These are phyloP conservation scores for Neoboletus magnificus DNA, from an alignment of 768 basidiomycete species.

Conservation along the genomic window DNA sequence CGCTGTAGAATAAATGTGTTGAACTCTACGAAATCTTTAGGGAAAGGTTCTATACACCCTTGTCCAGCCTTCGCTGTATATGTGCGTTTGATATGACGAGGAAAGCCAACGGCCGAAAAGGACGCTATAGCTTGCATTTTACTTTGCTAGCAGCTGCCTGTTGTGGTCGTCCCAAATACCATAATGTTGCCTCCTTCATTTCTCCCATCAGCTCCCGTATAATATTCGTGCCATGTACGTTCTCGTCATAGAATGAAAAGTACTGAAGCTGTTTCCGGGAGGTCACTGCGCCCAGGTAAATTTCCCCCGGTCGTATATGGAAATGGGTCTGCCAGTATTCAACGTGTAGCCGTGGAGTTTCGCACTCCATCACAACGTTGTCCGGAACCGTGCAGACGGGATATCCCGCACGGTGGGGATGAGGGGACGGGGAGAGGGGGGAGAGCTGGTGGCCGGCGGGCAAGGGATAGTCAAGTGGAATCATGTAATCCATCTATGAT, in stretches of 20 bases:
- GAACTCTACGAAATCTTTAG: no score
- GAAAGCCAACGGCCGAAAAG: no score
- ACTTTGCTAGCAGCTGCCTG: not conserved
- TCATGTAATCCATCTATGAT: not conserved
- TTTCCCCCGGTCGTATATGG: conserved; percentile 36
- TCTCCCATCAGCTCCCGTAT: conserved; percentile 45
- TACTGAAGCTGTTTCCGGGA: conserved; percentile 33
- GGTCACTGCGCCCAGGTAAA: conserved; percentile 41
- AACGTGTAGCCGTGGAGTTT: not conserved
- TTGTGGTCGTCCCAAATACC: conserved; percentile 11
- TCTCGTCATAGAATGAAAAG: conserved; percentile 39
- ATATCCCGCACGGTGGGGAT: not conserved
- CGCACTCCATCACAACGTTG: not conserved
- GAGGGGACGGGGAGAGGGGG: not conserved
- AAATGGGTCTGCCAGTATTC: conserved; percentile 22
- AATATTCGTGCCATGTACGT: conserved; percentile 37
- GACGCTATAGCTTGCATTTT: not conserved
- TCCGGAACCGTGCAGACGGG: not conserved
- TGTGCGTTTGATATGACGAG: no score
- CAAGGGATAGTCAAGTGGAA: conserved; percentile 3
- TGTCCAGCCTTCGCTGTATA: no score
- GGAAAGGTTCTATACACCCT: no score
- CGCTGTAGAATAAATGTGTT: no score
- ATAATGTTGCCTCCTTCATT: conserved; percentile 30
- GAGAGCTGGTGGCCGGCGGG: not conserved